Base-by-base conservation (phyloP, 1,284 basidiomycete species). In the Golubevia sp. region DNA sequence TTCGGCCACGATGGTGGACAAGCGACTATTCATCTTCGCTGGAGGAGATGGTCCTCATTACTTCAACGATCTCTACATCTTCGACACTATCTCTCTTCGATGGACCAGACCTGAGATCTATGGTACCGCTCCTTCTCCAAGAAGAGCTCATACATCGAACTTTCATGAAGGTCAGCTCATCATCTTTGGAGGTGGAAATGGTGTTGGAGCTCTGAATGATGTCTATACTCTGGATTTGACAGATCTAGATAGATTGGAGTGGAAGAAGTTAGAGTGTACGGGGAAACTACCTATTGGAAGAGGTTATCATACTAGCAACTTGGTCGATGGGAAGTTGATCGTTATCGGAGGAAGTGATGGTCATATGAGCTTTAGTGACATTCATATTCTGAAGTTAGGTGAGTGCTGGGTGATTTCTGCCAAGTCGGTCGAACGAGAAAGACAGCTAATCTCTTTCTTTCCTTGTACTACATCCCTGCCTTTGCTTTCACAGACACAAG, bases 111-210 rank as follows among this genome's bases (percentile, higher is more conserved):
- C 71, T 11, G 66, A 68, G 30, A 65, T 74, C 2, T 64, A 61
- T 20, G 70, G 74, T 11, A 70, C 62, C 13, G 83, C 80, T 84
- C 94, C 65, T 81, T 90, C 64, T 6, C 90, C 91, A 0, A 88
- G 94, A 8, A 89, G 94, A 27, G 93, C 94, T 1, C 94, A 97
- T 83, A 93, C 92, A 0, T 89, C 92, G 1, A 91, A 94, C 24
- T 86, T 90, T 34, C 90, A 92, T 77, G 86, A 87, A 51, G 87
- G 88, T 61, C 90, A 89, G 75, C 87, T 97, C 0, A 92, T 92
- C 86, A 86, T 97, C 2, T 97, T 97, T 78, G 94, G 94, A 2
- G 94, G 94, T 21, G 94, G 94, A 2, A 95, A 94, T 67, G 94
- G 94, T 0, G 87, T 91, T 84, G 89, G 89, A 20, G 94, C 94